Base-by-base conservation (phyloP, 2,329 filamentous ascomycete genomes). In the Colletotrichum coccodes region DNA sequence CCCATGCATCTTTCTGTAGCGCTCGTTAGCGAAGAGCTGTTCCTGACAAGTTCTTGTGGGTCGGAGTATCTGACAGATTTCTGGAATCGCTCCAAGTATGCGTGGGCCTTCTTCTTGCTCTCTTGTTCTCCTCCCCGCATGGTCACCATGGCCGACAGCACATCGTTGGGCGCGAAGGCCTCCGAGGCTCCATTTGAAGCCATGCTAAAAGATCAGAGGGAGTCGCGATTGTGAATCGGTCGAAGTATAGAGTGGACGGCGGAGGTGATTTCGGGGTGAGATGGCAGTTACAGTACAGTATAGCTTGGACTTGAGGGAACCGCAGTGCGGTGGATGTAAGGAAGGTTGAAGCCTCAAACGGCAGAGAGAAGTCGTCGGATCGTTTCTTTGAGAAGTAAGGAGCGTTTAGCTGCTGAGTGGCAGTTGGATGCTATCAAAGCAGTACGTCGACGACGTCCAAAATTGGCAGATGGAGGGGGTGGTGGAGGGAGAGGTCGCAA, bases 71-170 rank as follows among this genome's bases (percentile, higher is more conserved):
- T 74, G 82, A 97, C 95, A 80, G 96, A 98, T 89, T 99, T 99
- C 88, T 99, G 96, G 82, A 98, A 99, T 75, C 90, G 91, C 82
- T 97, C 93, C 70, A 99, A 87, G 79, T 92, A 99, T 79, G 95
- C 91, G 78, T 98, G 95, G 69, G 94, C 95, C 80, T 94, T 92
- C 79, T 92, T 91, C 85, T 98, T 98, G 78, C 93, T 90, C 73
- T 92, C 88, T 76, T 92, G 89, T 77, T 95, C 90, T 73, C 90
- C 92, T 82, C 92, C 93, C 79, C 94, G 91, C 95, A 99, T 97
- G 72, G 95, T 96, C 78, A 91, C 89, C 82, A 98, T 91, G 71
- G 95, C 96, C 74, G 92, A 90, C 75, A 98, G 87, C 74, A 99
- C 94, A 77, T 86, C 85, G 52, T 83, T 81, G 71, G 94, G 93